Percentiles rank a stretch among this genome's conserved stretches.
These are phyloP conservation scores for Evernia prunastri DNA, from an alignment of 495 filamentous ascomycete genomes.

Conservation along the genomic window DNA sequence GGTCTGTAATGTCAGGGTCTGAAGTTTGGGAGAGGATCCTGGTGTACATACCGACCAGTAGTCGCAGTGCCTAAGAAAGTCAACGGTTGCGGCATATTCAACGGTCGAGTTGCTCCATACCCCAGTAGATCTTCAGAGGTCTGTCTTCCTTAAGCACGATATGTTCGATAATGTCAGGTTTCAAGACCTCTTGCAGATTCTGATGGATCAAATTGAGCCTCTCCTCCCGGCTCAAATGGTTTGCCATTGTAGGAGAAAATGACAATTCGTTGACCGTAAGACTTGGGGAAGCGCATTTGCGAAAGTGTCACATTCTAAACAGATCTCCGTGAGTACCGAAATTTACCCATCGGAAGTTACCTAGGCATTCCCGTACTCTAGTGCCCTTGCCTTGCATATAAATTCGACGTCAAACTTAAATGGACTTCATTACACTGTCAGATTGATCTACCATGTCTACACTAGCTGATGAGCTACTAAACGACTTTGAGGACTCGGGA, in stretches of 20 bases:
- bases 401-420: not conserved
- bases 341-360: not conserved
- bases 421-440: not conserved
- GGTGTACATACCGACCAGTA: slow-evolving; percentile 45
- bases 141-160: slow-evolving; percentile 63
- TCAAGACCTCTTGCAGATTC: slow-evolving; percentile 79
- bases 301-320: not conserved
- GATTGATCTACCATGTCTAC: slow-evolving; percentile 55
- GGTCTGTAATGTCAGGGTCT: slow-evolving; percentile 36
- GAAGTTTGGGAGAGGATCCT: not conserved
- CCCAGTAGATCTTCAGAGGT: slow-evolving; percentile 78
- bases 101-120: slow-evolving; percentile 33
- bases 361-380: not conserved
- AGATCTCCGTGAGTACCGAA: not conserved
- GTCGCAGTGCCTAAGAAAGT: slow-evolving; percentile 60
- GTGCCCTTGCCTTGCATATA: not conserved
- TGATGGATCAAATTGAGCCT: slow-evolving; percentile 66
- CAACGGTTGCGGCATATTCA: not conserved
- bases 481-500: slow-evolving; percentile 80
- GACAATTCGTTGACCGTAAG: not conserved
- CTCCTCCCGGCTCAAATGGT: slow-evolving; percentile 31
- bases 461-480: slow-evolving; percentile 72
- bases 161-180: slow-evolving; percentile 76
- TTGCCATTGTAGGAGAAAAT: slow-evolving; percentile 24
- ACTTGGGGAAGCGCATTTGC: not conserved